phyloP scores from a whole-genome alignment of 2,329 filamentous ascomycete genomes.

The Botrytis byssoidea region DNA sequence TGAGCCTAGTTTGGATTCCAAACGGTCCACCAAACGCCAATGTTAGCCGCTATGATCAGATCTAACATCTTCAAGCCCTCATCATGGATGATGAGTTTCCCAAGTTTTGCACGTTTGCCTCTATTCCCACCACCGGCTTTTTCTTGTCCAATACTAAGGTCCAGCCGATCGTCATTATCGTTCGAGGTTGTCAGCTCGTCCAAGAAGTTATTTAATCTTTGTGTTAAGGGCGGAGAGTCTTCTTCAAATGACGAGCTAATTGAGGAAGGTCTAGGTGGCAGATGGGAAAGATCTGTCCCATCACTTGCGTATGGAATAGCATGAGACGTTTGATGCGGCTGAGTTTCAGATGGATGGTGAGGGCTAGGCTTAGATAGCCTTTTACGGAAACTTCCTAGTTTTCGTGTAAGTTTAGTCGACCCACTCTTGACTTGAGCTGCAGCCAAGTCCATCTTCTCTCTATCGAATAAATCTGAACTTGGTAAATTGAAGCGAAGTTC shows the following conservation, averaged over 20 bases:
- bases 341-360: constrained; percentile 29
- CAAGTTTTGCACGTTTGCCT: constrained; percentile 86
- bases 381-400: constrained; percentile 24
- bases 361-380: constrained; percentile 28
- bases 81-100: constrained; percentile 85
- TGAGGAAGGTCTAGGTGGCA: constrained; percentile 30
- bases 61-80: constrained; percentile 96
- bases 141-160: constrained; percentile 76
- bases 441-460: constrained; percentile 14
- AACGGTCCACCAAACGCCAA: constrained; percentile 90
- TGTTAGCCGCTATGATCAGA: constrained; percentile 83
- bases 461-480: constrained; percentile 49
- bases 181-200: constrained; percentile 18
- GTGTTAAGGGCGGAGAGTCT: background rate
- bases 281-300: constrained; percentile 31
- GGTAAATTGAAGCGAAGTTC: constrained; percentile 91
- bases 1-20: constrained; percentile 54
- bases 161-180: constrained; percentile 51
- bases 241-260: constrained; percentile 26
- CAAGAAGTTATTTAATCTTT: constrained; percentile 5
- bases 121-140: constrained; percentile 81
- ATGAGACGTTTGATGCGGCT: constrained; percentile 30
- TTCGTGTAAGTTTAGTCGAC: constrained; percentile 18
- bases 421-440: constrained; percentile 17
- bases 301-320: constrained; percentile 29